These are phyloP conservation scores for Oryza nivara DNA, from an alignment of 176 grass and related monocot genomes.

Conservation along the genomic window DNA sequence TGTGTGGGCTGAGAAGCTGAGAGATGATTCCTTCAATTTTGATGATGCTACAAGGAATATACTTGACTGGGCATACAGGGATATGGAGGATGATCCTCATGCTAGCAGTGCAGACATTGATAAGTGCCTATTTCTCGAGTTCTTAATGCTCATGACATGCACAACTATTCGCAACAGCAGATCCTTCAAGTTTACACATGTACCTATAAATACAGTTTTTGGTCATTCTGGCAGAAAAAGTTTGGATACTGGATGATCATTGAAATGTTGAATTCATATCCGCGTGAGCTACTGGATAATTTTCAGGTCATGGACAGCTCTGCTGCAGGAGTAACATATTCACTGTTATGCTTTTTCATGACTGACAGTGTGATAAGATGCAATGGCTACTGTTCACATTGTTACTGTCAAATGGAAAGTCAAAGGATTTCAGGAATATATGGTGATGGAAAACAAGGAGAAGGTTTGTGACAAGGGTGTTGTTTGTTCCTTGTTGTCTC, in stretches of 20 bases:
- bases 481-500: slow-evolving; percentile 3
- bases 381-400: not conserved
- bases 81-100: slow-evolving; percentile 44
- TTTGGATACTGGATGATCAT: slow-evolving; percentile 49
- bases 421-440: not conserved
- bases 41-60: slow-evolving; percentile 88
- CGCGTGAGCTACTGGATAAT: slow-evolving; percentile 31
- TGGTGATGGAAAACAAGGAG: not conserved
- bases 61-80: slow-evolving; percentile 72
- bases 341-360: slow-evolving; percentile 2
- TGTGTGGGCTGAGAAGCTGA: slow-evolving; percentile 76
- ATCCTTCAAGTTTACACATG: slow-evolving; percentile 37
- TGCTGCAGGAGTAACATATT: not conserved
- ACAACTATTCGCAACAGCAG: slow-evolving; percentile 43
- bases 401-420: slow-evolving; percentile 1
- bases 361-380: not conserved
- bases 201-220: slow-evolving; percentile 27
- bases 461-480: not conserved
- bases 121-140: slow-evolving; percentile 67
- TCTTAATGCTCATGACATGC: slow-evolving; percentile 64
- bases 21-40: slow-evolving; percentile 72
- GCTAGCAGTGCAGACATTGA: slow-evolving; percentile 41
- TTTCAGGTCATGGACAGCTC: not conserved
- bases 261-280: slow-evolving; percentile 9
- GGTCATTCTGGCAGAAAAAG: slow-evolving; percentile 32